Evolutionary conservation across 768 basidiomycete genomes (phyloP), one percentile per base, ranked within the genome.

Genomic region (Kwoniella europaea): DNA sequence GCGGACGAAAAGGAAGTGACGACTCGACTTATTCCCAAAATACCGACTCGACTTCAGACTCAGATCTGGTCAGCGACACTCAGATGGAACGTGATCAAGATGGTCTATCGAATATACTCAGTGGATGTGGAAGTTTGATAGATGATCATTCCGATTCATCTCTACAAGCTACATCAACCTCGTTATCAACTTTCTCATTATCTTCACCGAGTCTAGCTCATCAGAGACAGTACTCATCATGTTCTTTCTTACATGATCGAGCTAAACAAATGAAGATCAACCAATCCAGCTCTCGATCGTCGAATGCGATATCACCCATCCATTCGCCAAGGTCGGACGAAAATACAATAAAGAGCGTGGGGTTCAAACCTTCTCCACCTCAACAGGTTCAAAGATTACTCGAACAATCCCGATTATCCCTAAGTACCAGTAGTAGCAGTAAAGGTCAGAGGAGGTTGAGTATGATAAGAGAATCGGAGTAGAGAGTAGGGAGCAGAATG

Each of bases 241-340:
- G 15, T 61, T 13, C n/a, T 9, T 55, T 55, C 46, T 18, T 50
- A 18, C 46, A 50, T 18, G 46, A 50, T 15, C 46, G 46, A 50
- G 46, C 46, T 10, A 16, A 50, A 50, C n/a, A 22, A 55, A 55
- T n/a, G 54, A 55, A 20, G 10, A 55, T 20, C n/a, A 10, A 55
- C 7, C 54, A 55, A 55, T n/a, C 20, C 12, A 24, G 18, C 5
- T 55, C 6, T 15, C 24, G 4, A 55, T 22, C 54, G 7, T 10
- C 54, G 24, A 10, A 9, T 22, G 6, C 1, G 0, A 55, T 15
- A 10, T 55, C 18, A 22, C 42, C 57, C 5, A 27, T 58, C 5
- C 57, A 58, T 43, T 61, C 59, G 10, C 59, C 59, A 3, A 15
- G 59, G 20, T 61, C 59, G n/a, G 42, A 61, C 20, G 59, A 61